These are phyloP conservation scores for Phaeoacremonium minimum DNA, from an alignment of 2,329 filamentous ascomycete species.

Conservation along the genomic window DNA sequence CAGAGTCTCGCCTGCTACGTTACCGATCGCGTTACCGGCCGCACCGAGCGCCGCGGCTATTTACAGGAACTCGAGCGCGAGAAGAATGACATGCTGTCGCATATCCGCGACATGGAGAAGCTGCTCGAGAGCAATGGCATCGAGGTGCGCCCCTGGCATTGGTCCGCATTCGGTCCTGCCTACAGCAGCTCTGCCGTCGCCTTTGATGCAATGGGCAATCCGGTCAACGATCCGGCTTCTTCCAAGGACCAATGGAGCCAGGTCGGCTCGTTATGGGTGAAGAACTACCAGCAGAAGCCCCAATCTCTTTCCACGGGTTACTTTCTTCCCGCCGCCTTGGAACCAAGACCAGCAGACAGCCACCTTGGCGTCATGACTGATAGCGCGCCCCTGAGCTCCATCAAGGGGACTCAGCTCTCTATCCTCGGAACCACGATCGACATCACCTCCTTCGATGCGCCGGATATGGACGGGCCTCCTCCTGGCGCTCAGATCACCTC, in stretches of 20 bases:
- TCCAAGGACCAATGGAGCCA: slow-evolving; percentile 28
- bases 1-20: slow-evolving; percentile 76
- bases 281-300: slow-evolving; percentile 23
- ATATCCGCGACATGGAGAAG: slow-evolving; percentile 65
- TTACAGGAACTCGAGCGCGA: slow-evolving; percentile 72
- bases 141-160: slow-evolving; percentile 51
- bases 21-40: slow-evolving; percentile 81
- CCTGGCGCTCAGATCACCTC: slow-evolving; percentile 32
- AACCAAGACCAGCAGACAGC: slow-evolving; percentile 50
- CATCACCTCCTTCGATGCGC: slow-evolving; percentile 65
- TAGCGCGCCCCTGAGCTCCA: slow-evolving; percentile 63
- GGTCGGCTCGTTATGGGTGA: slow-evolving; percentile 28
- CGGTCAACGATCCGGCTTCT: slow-evolving; percentile 17
- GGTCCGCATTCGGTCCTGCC: slow-evolving; percentile 21
- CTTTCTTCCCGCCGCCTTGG: slow-evolving; percentile 25
- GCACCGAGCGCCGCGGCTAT: slow-evolving; percentile 74
- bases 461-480: slow-evolving; percentile 60
- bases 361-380: slow-evolving; percentile 64
- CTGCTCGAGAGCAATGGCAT: slow-evolving; percentile 58
- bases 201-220: slow-evolving; percentile 19
- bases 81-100: slow-evolving; percentile 60
- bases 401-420: slow-evolving; percentile 72
- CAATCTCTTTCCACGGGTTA: slow-evolving; percentile 15
- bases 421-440: slow-evolving; percentile 79
- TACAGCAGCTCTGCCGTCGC: slow-evolving; percentile 19